A percentile compares a stretch with the other conserved stretches of the same genome.
Conservation (phyloP, 352 stramenopile species). For the Phytophthora pisi region DNA sequence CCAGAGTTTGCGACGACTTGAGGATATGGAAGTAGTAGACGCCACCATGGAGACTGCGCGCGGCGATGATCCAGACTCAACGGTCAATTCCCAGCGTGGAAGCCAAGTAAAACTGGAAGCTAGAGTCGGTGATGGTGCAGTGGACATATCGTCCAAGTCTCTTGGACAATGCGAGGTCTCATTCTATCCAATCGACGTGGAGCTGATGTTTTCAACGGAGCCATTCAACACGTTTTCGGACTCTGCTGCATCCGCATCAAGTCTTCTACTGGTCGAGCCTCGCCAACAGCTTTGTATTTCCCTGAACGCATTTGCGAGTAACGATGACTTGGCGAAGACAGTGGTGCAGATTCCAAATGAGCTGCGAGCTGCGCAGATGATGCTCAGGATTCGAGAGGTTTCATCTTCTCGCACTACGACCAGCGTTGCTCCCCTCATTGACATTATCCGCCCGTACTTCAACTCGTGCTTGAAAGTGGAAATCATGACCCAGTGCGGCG, state of each 20-base stretch:
- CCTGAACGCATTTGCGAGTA: conserved; percentile 12
- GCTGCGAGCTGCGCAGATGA: conserved; percentile 46
- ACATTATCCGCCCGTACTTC: conserved; percentile 56
- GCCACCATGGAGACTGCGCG: neutral
- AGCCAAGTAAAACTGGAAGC: conserved; percentile 38
- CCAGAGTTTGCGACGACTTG: conserved; percentile 20
- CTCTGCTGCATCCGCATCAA: conserved; percentile 40
- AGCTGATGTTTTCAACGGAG: conserved; percentile 71
- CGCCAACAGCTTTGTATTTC: conserved; percentile 40
- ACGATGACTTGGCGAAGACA: conserved; percentile 18
- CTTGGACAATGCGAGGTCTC: conserved; percentile 47
- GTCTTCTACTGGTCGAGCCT: conserved; percentile 53
- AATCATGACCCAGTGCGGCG: conserved; percentile 50
- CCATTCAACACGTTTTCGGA: conserved; percentile 61
- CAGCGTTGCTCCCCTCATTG: conserved; percentile 33
- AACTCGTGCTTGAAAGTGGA: conserved; percentile 52
- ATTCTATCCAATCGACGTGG: conserved; percentile 70
- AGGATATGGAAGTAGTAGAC: conserved; percentile 27
- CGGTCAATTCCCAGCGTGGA: neutral
- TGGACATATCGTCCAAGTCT: conserved; percentile 41
- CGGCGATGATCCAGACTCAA: neutral
- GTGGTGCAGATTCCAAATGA: conserved; percentile 37
- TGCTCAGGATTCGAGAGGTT: conserved; percentile 49
- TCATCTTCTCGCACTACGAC: conserved; percentile 30
- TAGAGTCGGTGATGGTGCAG: conserved; percentile 26